These are phyloP conservation scores for Cryptosporidium ubiquitum DNA, from an alignment of 169 alveolate genomes.

Conservation along the genomic window DNA sequence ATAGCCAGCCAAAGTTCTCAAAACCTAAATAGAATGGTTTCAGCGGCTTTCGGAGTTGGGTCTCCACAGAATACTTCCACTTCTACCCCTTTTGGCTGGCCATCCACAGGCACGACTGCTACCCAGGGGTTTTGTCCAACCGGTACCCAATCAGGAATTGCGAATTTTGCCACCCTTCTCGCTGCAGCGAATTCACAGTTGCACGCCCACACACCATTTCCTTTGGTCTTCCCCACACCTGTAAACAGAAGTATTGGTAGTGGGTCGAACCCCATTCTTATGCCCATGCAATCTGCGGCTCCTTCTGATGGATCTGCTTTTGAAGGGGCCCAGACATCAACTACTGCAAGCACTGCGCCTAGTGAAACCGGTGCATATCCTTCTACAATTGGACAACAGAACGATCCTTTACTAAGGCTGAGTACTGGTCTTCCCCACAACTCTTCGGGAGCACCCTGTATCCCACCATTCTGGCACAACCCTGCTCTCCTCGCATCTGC, in stretches of 20 bases:
- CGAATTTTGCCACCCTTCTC: slow-evolving; percentile 49
- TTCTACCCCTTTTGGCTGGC: slow-evolving; percentile 1
- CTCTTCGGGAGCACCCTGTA: slow-evolving; percentile 12
- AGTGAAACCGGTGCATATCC: slow-evolving; percentile 10
- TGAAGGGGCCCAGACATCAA: slow-evolving; percentile 51
- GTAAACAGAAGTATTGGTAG: slow-evolving; percentile 30
- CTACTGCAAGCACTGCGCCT: slow-evolving; percentile 1
- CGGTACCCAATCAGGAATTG: slow-evolving; percentile 19
- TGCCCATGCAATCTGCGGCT: slow-evolving; percentile 59
- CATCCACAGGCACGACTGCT: background rate
- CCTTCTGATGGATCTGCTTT: slow-evolving; percentile 72
- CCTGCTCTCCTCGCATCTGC: slow-evolving; percentile 34
- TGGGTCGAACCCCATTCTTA: slow-evolving; percentile 7
- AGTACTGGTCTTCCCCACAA: background rate
- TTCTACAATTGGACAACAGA: background rate
- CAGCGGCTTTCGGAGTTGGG: slow-evolving; percentile 46
- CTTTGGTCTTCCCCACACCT: slow-evolving; percentile 16
- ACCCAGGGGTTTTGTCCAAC: slow-evolving; percentile 34
- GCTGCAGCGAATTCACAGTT: slow-evolving; percentile 68
- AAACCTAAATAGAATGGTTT: background rate
- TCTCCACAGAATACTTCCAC: slow-evolving; percentile 11
- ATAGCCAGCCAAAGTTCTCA: slow-evolving; percentile 18
- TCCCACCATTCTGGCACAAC: slow-evolving; percentile 47
- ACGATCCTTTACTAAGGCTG: slow-evolving; percentile 18
- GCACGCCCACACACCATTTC: background rate